Conservation (phyloP, 2,329 filamentous ascomycete genomes). For the Diaporthe sp. region DNA sequence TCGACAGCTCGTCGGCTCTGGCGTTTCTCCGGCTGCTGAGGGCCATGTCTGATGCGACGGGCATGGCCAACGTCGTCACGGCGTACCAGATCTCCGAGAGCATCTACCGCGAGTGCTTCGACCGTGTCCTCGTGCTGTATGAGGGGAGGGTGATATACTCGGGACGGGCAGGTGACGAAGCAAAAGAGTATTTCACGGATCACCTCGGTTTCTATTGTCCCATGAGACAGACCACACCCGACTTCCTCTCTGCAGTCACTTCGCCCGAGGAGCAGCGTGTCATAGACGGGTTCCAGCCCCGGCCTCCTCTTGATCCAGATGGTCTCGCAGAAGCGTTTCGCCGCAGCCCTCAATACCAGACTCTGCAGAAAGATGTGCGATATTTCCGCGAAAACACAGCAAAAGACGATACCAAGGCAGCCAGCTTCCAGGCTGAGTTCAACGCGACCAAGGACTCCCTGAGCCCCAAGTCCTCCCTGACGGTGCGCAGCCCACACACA, state of each 20-base stretch:
- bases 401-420: background rate
- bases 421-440: background rate
- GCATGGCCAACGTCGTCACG: constrained; percentile 6
- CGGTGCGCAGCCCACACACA: background rate
- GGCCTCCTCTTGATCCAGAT: constrained; percentile 5
- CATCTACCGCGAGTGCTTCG: constrained; percentile 8
- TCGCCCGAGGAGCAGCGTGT: background rate
- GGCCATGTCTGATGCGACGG: constrained; percentile 16
- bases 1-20: constrained; percentile 7
- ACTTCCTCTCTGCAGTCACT: constrained; percentile 1
- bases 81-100: constrained; percentile 14
- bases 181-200: constrained; percentile 68
- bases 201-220: background rate
- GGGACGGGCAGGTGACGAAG: constrained; percentile 46
- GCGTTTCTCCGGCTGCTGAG: background rate
- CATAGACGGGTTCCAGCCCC: background rate
- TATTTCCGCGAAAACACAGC: background rate
- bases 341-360: background rate
- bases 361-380: background rate
- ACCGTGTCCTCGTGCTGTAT: constrained; percentile 3
- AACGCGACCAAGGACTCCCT: constrained; percentile 1
- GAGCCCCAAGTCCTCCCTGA: background rate
- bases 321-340: background rate
- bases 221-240: background rate
- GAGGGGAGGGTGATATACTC: constrained; percentile 24